Evolutionary conservation across 805 yeast species (phyloP), one percentile per base, ranked within the genome.

Genomic region (Pachysolen tannophilus): DNA sequence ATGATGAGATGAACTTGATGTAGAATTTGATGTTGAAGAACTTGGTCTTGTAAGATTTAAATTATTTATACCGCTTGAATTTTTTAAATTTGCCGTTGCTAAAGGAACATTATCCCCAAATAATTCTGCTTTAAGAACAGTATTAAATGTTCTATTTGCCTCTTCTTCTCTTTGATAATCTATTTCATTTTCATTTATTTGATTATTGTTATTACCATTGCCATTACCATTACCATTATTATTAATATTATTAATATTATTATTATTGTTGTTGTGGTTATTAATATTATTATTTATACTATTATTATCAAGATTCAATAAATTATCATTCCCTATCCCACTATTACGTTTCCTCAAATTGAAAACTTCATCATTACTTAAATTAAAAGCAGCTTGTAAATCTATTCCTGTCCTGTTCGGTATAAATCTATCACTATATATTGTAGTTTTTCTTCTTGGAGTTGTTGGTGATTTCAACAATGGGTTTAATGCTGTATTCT

Each of bases 321-420:
- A 11, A 14, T 23, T 14, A 21, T 33, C 37, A 28, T 33, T 23
- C 3, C 27, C 13, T 27, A 29, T 8, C n/a, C 19, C 8, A 20
- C 37, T 52, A 47, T 24, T 61, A 42, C 24, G 58, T 44, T 30
- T 60, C 60, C 2, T 67, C 65, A 13, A 23, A 23, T 23, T 58
- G 14, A 53, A 69, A 50, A 13, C 10, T 8, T 63, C 71, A 38
- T 65, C 71, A 34, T 60, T 58, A 17, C 67, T 67, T 33, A 78
- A 58, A 39, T 77, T 71, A 53, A 77, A 81, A 6, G 95, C 95
- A 0, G 96, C 86, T 49, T 85, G 92, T 11, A 90, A 61, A 48
- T 86, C 94, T 18, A 86, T 72, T 1, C 95, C 95, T 2, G 84
- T 78, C 32, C 98, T 61, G 41, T 74, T 77, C 5, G 98, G 98